Evolutionary conservation across 2,329 filamentous ascomycete species (phyloP).

Genomic region (Chalaropsis ovoidea): DNA sequence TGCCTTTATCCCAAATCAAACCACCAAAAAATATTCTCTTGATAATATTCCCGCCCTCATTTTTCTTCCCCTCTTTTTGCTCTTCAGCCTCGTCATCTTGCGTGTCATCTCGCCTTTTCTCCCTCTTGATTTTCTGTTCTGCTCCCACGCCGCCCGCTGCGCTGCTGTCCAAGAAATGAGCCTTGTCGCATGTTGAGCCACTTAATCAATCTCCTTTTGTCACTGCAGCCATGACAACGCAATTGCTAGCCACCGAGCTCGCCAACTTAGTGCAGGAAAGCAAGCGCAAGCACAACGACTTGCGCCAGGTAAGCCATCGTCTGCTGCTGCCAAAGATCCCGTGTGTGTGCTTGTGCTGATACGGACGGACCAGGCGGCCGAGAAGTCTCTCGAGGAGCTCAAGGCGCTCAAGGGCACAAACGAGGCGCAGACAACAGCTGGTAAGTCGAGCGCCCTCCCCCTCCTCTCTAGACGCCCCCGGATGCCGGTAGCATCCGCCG

Average conservation of each 20-base stretch:
- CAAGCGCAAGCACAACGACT: slow-evolving; percentile 84
- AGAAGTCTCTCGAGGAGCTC: slow-evolving; percentile 85
- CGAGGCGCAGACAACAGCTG: slow-evolving; percentile 64
- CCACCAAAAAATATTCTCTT: neutral
- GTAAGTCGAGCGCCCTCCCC: slow-evolving; percentile 35
- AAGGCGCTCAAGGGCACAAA: slow-evolving; percentile 64
- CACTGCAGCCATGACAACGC: slow-evolving; percentile 60
- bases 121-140: neutral
- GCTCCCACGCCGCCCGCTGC: neutral
- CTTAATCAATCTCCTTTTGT: slow-evolving; percentile 8
- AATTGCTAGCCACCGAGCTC: slow-evolving; percentile 80
- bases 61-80: neutral
- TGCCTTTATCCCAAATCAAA: slow-evolving; percentile 6
- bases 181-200: slow-evolving; percentile 16
- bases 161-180: slow-evolving; percentile 1
- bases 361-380: slow-evolving; percentile 56
- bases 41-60: neutral
- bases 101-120: neutral
- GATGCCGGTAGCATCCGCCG: neutral
- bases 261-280: slow-evolving; percentile 88
- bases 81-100: neutral
- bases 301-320: slow-evolving; percentile 56
- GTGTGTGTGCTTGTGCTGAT: neutral
- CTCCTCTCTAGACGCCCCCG: no score
- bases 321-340: neutral